phyloP scores from a whole-genome alignment of 2,329 filamentous ascomycete species.

The Shiraia bambusicola region DNA sequence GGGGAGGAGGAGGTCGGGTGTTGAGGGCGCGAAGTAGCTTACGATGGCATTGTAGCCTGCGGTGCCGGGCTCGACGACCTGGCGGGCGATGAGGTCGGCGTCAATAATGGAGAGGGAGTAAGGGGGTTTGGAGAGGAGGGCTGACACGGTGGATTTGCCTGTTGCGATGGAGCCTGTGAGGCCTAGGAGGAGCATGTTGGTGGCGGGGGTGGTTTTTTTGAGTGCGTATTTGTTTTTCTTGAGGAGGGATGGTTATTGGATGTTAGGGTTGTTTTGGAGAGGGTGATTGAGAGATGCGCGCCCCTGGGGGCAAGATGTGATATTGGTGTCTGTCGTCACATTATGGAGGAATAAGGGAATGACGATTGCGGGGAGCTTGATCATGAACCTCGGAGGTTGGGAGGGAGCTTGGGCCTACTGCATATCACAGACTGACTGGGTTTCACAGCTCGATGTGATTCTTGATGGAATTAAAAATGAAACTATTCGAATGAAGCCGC shows the following conservation, averaged over 20 bases:
- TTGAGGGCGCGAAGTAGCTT: conserved; percentile 74
- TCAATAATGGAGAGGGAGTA: conserved; percentile 91
- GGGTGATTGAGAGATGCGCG: background rate
- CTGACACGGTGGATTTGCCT: conserved; percentile 94
- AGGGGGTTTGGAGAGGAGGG: conserved; percentile 74
- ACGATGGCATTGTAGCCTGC: conserved; percentile 81
- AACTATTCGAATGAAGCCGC: too few species aligned
- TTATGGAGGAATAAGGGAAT: conserved; percentile 1
- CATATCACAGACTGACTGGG: too few species aligned
- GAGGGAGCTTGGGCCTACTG: background rate
- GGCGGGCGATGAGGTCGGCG: conserved; percentile 85
- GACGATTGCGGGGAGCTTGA: conserved; percentile 16
- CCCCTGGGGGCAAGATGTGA: background rate
- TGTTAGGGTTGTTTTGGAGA: background rate
- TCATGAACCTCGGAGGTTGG: conserved; percentile 10
- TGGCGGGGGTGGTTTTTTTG: background rate
- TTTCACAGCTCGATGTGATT: too few species aligned
- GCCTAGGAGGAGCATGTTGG: conserved; percentile 84
- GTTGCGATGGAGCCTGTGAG: conserved; percentile 97
- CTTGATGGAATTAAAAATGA: too few species aligned
- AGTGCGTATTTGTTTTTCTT: background rate
- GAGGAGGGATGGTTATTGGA: background rate
- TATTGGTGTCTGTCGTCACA: background rate
- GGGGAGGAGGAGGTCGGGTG: conserved; percentile 79
- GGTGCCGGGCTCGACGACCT: conserved; percentile 92